phyloP scores from a whole-genome alignment of 768 basidiomycete genomes.

The Lactarius deliciosus region DNA sequence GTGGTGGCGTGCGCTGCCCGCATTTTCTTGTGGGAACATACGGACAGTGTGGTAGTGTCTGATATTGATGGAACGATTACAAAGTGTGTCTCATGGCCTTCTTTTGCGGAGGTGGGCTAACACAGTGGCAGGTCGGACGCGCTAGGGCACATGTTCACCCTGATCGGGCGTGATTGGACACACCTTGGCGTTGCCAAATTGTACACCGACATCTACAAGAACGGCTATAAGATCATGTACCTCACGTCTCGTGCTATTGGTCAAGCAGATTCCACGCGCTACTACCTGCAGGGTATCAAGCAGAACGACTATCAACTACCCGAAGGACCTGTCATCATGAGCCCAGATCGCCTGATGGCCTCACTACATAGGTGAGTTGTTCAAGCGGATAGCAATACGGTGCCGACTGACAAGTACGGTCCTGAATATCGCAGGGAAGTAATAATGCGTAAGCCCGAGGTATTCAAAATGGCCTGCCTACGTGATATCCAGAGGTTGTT shows the following conservation, averaged over 20 bases:
- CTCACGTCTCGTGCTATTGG: slow-evolving; percentile 96
- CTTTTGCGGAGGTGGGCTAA: slow-evolving; percentile 7
- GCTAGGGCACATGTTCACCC: slow-evolving; percentile 92
- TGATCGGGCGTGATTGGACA: slow-evolving; percentile 98
- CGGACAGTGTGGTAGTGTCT: slow-evolving; percentile 86
- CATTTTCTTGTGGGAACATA: slow-evolving; percentile 95
- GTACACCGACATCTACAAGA: slow-evolving; percentile 91
- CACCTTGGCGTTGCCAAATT: slow-evolving; percentile 96
- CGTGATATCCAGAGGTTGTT: slow-evolving; percentile 93
- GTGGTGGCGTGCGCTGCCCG: slow-evolving; percentile 83
- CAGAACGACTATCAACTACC: slow-evolving; percentile 97
- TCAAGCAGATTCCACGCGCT: slow-evolving; percentile 94
- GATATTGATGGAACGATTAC: slow-evolving; percentile 99
- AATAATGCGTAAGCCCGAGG: slow-evolving; percentile 97
- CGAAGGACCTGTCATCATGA: slow-evolving; percentile 98
- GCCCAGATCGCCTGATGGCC: slow-evolving; percentile 92
- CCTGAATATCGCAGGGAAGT: slow-evolving; percentile 66
- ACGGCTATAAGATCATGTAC: slow-evolving; percentile 98
- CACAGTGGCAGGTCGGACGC: slow-evolving; percentile 75
- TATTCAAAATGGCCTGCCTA: slow-evolving; percentile 99
- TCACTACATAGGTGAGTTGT: slow-evolving; percentile 78
- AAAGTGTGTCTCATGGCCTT: slow-evolving; percentile 55
- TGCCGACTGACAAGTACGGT: background rate
- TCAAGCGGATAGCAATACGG: slow-evolving; percentile 30
- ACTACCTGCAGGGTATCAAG: slow-evolving; percentile 91